Base-by-base conservation (phyloP, 2,329 filamentous ascomycete species). In the Alternaria sp. region DNA sequence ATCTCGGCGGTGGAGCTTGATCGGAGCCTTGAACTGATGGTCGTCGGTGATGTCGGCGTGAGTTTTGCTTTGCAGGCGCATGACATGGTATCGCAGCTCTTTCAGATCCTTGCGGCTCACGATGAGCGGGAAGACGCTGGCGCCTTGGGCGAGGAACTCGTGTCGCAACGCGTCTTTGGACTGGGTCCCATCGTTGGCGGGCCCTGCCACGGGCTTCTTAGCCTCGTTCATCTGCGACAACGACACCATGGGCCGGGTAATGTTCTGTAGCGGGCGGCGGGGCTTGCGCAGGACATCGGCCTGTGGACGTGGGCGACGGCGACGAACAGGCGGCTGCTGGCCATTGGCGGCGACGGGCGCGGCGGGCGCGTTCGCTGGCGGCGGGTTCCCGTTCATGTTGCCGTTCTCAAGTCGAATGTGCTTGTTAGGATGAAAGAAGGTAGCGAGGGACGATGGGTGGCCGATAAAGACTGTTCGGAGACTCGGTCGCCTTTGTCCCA, bases 1-100 rank as follows among this genome's bases (percentile, higher is more conserved):
- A 74, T 97, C 93, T 56, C 95, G 90, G 62, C 95, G 88, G 74
- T 98, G 93, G 36, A 99, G 81, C 36, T 92, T 89, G 31, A 98
- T 91, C 0, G 95, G 95, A 28, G 93, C 87, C 17, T 91, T 90
- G 73, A 98, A 99, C 51, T 96, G 88, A 5, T 88, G 82, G 66
- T 94, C 88, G 71, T 98, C 89, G 60, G 92, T 83, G 31, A 88
- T 84, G 67, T 90, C 89, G 61, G 87, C 79, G n/a, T 73, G 80
- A 63, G 82, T 83, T 69, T 87, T 88, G 51, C 62, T 69, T 62
- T 90, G 84, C 55, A 99, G 88, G 67, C 91, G 89, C 83, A 97
- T 93, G 62, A 96, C 86, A 74, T 99, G 95, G 71, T 93, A 88
- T 48, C 94, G 90, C 58, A 96, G 80, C 67, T 95, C 90, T 55